These are phyloP conservation scores for slime mould (Dictyostelium discoideum) DNA, from an alignment of 78 protist species.

Conservation along the genomic window DNA sequence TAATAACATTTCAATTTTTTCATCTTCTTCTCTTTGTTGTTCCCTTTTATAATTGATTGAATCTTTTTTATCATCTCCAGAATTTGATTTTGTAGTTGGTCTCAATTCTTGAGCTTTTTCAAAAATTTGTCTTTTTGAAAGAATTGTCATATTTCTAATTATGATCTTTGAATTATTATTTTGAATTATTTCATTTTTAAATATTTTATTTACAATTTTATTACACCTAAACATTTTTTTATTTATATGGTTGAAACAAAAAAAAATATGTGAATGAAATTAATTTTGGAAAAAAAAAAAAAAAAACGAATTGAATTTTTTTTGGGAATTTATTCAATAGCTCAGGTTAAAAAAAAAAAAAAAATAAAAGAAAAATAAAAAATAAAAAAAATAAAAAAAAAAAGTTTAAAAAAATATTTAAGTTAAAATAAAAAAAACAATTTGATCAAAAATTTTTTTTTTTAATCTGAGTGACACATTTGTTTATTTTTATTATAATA, in stretches of 20 bases:
- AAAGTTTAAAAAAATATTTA: too few species aligned
- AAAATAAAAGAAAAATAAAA: too few species aligned
- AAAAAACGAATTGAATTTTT: too few species aligned
- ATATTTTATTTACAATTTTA: neutral
- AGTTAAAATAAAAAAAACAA: too few species aligned
- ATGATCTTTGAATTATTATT: neutral
- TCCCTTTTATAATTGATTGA: neutral
- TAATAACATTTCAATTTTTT: neutral
- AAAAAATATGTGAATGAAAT: too few species aligned
- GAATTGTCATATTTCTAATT: conserved; percentile 45
- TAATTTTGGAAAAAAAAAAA: neutral
- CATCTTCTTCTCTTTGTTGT: neutral
- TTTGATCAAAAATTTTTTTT: too few species aligned
- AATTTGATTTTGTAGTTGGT: conserved; percentile 2
- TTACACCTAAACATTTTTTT: neutral
- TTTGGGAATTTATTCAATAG: too few species aligned
- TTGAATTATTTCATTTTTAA: neutral
- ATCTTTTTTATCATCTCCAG: neutral
- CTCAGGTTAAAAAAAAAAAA: too few species aligned
- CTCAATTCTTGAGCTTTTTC: neutral
- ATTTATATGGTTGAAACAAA: neutral
- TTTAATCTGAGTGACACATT: too few species aligned
- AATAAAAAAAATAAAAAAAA: too few species aligned
- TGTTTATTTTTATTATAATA: too few species aligned
- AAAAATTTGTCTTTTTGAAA: conserved; percentile 35